Evolutionary conservation across 2,329 filamentous ascomycete genomes (phyloP).

Genomic region (Clonostachys solani): DNA sequence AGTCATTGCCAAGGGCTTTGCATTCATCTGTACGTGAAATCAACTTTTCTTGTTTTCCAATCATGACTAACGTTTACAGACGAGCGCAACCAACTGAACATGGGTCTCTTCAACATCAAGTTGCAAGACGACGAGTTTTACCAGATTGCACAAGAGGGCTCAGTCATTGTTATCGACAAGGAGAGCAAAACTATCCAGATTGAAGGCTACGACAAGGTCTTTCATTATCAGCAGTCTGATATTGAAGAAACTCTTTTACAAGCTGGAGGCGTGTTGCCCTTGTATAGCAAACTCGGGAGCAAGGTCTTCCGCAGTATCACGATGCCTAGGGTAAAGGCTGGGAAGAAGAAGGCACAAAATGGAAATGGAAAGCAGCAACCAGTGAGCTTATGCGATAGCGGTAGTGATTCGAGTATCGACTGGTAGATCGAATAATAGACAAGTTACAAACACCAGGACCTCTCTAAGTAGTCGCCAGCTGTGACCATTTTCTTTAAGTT

Average conservation of each 20-base stretch:
- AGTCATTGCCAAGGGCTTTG: slow-evolving; percentile 9
- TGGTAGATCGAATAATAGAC: too few relatives aligned
- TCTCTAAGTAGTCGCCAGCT: too few relatives aligned
- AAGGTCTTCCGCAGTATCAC: slow-evolving; percentile 8
- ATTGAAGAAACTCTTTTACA: slow-evolving; percentile 8
- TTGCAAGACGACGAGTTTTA: slow-evolving; percentile 5
- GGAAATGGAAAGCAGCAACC: too few relatives aligned
- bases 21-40: slow-evolving; percentile 7
- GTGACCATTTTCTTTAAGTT: too few relatives aligned
- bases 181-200: slow-evolving; percentile 5
- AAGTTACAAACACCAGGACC: too few relatives aligned
- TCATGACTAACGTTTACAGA: neutral
- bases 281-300: slow-evolving; percentile 5
- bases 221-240: slow-evolving; percentile 4
- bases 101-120: slow-evolving; percentile 8
- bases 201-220: slow-evolving; percentile 1
- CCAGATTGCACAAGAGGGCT: slow-evolving; percentile 5
- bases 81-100: slow-evolving; percentile 9
- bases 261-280: slow-evolving; percentile 6
- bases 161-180: slow-evolving; percentile 6
- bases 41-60: too few relatives aligned
- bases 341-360: neutral
- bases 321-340: neutral
- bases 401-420: too few relatives aligned
- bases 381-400: too few relatives aligned